Percentiles rank a stretch among this genome's conserved stretches.
Evolutionary conservation across 208 protist genomes (phyloP).

Genomic region (Angomonas ambiguus): DNA sequence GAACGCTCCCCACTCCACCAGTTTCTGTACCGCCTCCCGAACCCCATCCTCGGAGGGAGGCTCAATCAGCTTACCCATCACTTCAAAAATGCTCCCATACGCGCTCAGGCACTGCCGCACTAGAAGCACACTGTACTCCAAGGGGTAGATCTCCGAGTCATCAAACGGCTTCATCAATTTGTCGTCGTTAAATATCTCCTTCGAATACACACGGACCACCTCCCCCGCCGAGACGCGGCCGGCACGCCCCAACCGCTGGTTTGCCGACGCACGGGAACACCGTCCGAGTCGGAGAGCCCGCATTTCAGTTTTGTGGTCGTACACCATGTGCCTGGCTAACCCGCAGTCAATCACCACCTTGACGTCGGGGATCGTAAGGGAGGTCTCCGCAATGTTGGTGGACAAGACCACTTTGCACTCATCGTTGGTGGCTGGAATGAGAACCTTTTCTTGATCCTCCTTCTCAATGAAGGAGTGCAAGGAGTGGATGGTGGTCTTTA

Average conservation of each 20-base stretch:
- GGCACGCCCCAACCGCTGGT: conserved; percentile 96
- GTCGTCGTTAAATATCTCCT: neutral
- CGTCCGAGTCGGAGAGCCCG: conserved; percentile 12
- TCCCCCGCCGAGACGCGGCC: conserved; percentile 91
- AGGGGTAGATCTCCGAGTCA: conserved; percentile 21
- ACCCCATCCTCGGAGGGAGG: conserved; percentile 13
- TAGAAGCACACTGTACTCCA: conserved; percentile 23
- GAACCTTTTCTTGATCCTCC: conserved; percentile 13
- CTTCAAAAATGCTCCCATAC: conserved; percentile 14
- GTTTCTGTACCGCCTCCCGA: conserved; percentile 7
- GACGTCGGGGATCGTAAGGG: conserved; percentile 89
- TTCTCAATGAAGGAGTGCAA: conserved; percentile 18
- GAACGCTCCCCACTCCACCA: conserved; percentile 20
- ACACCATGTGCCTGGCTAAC: conserved; percentile 12
- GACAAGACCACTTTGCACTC: conserved; percentile 80
- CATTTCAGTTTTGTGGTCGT: conserved; percentile 19
- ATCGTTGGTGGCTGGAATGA: conserved; percentile 10
- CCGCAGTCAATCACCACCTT: conserved; percentile 84
- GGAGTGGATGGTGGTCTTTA: conserved; percentile 11
- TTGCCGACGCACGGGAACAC: conserved; percentile 73
- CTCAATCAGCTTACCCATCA: conserved; percentile 22
- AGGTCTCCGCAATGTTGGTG: conserved; percentile 94
- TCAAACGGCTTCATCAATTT: conserved; percentile 17
- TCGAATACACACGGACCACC: conserved; percentile 91
- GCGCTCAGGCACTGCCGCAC: conserved; percentile 17